Base-by-base conservation (phyloP, 495 filamentous ascomycete species). In the Lichenothelia convexa region DNA sequence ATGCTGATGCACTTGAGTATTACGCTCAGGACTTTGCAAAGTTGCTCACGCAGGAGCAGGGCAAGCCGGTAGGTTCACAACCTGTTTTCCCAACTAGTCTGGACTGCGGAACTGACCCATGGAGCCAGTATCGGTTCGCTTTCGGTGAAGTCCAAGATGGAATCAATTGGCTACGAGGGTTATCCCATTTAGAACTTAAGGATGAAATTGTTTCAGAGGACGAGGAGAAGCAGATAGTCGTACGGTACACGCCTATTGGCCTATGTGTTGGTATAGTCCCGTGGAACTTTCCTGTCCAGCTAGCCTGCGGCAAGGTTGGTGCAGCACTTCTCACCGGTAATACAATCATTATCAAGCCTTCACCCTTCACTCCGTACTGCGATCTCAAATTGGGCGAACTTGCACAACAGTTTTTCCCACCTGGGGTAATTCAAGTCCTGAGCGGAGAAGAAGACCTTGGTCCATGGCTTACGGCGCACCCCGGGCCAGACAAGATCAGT, bases 401-500 rank as follows among this genome's bases (percentile, higher is more conserved):
- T 11, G 65, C 58, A 13, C 63, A 67, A 30, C 51, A 60, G 1
- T 57, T 75, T 43, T 66, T 80, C 39, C 75, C 77, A 0, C 69
- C 70, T 0, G 78, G 76, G 35, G 67, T 83, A 6, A 45, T 83
- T 13, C 75, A 79, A 44, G 73, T 60, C 12, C 46, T 83, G 21
- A 74, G 71, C 48, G 78, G 77, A 13, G 44, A 48, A 23, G 49
- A 50, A 37, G 43, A 44, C 16, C 46, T 55, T 21, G 51, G 51
- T 16, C 51, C 46, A 9, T 35, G 42, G 44, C 27, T 55, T 18
- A 52, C 49, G 13, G 21, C 34, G 1, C 52, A 55, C 32, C 45
- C 52, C 2, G 43, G 35, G 21, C 45, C 49, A 22, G 35, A 35
- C 16, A 55, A 50, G 38, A 49, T 55, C 39, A 43, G 35, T 39